Conservation (phyloP, 345 rosid genomes). For the Eucalyptus pauciflora region DNA sequence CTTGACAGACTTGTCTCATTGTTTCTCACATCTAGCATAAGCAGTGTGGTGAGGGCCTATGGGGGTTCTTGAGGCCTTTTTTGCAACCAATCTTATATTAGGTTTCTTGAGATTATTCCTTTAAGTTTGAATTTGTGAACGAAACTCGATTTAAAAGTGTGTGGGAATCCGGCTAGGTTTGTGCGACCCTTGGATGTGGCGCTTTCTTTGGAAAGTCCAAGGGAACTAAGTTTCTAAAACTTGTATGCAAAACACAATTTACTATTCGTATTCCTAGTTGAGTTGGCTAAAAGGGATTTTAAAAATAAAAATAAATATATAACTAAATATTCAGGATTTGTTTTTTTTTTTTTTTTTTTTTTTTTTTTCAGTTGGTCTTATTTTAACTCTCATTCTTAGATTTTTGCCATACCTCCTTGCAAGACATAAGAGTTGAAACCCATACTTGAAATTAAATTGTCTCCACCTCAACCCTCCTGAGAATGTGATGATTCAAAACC, state of each 20-base stretch:
- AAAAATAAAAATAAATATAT: too few species aligned
- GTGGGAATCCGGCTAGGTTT: background rate
- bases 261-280: background rate
- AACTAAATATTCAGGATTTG: too few species aligned
- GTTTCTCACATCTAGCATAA: background rate
- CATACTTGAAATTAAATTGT: too few species aligned
- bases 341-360: fast-evolving
- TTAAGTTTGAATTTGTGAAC: background rate
- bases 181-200: background rate
- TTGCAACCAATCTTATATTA: background rate
- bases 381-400: too few species aligned
- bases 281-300: too few species aligned
- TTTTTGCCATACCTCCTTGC: too few species aligned
- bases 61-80: background rate
- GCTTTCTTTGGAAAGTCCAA: background rate
- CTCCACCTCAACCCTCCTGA: too few species aligned
- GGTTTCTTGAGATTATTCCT: background rate
- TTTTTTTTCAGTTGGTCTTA: too few species aligned
- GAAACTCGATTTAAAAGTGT: too few species aligned
- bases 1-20: background rate
- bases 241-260: background rate
- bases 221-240: background rate
- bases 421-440: too few species aligned
- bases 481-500: too few species aligned
- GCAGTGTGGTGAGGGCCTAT: background rate